Conservation (phyloP, 164 flowering plant genomes). For the Malania oleifera region DNA sequence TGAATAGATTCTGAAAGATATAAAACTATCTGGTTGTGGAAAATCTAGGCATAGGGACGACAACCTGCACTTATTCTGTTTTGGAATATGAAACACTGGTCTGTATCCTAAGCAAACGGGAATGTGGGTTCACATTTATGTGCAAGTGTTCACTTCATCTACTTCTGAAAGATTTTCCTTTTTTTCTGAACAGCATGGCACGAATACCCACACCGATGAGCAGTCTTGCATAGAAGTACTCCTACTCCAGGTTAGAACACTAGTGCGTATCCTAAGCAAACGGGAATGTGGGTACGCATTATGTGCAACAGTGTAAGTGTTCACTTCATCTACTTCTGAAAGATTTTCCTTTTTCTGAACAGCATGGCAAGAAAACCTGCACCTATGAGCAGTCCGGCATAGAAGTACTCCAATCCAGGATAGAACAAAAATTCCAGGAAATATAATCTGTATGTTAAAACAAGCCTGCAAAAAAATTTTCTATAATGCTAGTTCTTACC, state of each 20-base stretch:
- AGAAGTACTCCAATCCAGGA: background rate
- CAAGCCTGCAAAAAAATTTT: background rate
- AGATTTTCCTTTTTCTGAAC: background rate
- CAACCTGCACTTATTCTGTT: too few relatives aligned
- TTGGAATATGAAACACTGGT: too few relatives aligned
- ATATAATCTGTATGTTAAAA: background rate
- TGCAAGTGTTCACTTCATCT: too few relatives aligned
- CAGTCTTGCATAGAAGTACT: background rate
- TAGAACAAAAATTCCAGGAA: background rate
- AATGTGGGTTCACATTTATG: too few relatives aligned
- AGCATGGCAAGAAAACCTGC: background rate
- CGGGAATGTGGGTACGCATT: too few relatives aligned
- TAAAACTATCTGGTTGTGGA: too few relatives aligned
- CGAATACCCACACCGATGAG: background rate
- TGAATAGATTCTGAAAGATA: too few relatives aligned
- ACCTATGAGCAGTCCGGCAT: background rate
- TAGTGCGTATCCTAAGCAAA: too few relatives aligned
- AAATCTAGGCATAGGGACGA: too few relatives aligned
- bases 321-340: too few relatives aligned
- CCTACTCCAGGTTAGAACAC: background rate
- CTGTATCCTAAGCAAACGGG: too few relatives aligned
- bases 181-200: background rate
- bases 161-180: background rate
- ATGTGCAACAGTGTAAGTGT: too few relatives aligned
- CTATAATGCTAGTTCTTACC: constrained; percentile 31